These are phyloP conservation scores for Colletotrichum filicis DNA, from an alignment of 2,329 filamentous ascomycete species.

Conservation along the genomic window DNA sequence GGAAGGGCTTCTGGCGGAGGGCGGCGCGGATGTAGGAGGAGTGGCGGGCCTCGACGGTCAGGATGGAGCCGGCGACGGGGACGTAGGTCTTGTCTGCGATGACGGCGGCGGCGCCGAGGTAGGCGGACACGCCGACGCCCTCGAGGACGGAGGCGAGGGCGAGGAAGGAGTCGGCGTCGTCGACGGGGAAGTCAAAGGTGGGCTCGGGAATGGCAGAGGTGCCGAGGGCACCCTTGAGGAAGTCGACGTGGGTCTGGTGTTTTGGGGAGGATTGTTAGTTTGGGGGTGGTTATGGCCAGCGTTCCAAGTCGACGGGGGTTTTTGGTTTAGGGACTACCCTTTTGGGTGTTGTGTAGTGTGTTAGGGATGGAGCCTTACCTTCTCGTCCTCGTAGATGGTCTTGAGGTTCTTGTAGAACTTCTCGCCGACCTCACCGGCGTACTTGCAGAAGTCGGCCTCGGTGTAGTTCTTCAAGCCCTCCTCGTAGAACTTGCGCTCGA, in stretches of 20 bases:
- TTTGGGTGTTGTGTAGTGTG: too few relatives aligned
- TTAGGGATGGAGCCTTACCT: slow-evolving; percentile 15
- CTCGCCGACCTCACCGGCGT: slow-evolving; percentile 55
- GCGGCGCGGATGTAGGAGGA: slow-evolving; percentile 68
- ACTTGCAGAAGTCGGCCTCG: slow-evolving; percentile 60
- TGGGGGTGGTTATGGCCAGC: too few relatives aligned
- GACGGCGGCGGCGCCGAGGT: slow-evolving; percentile 69
- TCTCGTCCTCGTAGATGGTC: slow-evolving; percentile 67
- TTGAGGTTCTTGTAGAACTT: slow-evolving; percentile 68
- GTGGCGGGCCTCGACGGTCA: slow-evolving; percentile 74
- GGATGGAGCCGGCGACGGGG: slow-evolving; percentile 69
- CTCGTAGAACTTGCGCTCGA: slow-evolving; percentile 72
- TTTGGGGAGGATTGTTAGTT: neutral
- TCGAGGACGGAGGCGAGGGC: slow-evolving; percentile 72
- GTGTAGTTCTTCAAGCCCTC: slow-evolving; percentile 69
- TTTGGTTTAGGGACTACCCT: too few relatives aligned
- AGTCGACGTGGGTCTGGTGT: slow-evolving; percentile 62
- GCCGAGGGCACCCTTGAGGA: slow-evolving; percentile 62
- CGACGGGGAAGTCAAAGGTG: slow-evolving; percentile 64
- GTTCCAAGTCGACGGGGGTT: too few relatives aligned
- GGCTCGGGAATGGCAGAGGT: slow-evolving; percentile 53
- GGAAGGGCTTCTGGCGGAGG: slow-evolving; percentile 61
- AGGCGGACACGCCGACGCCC: slow-evolving; percentile 72
- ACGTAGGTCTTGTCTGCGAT: slow-evolving; percentile 69
- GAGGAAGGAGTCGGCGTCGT: slow-evolving; percentile 67